These are phyloP conservation scores for Phyllosticta citribraziliensis DNA, from an alignment of 2,329 filamentous ascomycete species.

Conservation along the genomic window DNA sequence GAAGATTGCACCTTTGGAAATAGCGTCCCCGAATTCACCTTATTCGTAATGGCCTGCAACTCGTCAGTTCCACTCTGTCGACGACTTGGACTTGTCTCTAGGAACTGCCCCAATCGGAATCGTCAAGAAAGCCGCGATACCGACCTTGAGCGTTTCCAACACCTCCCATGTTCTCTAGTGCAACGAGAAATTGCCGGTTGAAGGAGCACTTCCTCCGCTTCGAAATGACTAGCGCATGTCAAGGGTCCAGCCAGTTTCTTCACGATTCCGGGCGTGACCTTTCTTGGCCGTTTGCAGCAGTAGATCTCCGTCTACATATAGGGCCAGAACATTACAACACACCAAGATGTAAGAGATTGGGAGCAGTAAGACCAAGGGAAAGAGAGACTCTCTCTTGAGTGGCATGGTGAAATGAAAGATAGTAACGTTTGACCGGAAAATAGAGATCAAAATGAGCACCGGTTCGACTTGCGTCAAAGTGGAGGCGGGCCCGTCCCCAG, in stretches of 20 bases:
- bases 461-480: too few relatives aligned
- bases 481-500: too few relatives aligned
- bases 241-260: neutral
- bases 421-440: too few relatives aligned
- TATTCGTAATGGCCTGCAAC: neutral
- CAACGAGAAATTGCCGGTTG: too few relatives aligned
- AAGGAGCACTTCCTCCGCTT: neutral
- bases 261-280: neutral
- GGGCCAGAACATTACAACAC: neutral
- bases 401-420: neutral
- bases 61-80: neutral
- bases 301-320: neutral
- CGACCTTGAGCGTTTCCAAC: too few relatives aligned
- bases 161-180: too few relatives aligned
- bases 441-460: too few relatives aligned
- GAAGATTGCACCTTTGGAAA: neutral
- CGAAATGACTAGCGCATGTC: neutral
- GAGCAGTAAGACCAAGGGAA: neutral
- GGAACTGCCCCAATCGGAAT: neutral
- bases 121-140: neutral
- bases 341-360: neutral
- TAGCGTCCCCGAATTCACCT: neutral
- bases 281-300: neutral
- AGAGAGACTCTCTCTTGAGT: too few relatives aligned
- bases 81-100: neutral